phyloP scores from a whole-genome alignment of 805 yeast species.

The Lachancea thermotolerans region DNA sequence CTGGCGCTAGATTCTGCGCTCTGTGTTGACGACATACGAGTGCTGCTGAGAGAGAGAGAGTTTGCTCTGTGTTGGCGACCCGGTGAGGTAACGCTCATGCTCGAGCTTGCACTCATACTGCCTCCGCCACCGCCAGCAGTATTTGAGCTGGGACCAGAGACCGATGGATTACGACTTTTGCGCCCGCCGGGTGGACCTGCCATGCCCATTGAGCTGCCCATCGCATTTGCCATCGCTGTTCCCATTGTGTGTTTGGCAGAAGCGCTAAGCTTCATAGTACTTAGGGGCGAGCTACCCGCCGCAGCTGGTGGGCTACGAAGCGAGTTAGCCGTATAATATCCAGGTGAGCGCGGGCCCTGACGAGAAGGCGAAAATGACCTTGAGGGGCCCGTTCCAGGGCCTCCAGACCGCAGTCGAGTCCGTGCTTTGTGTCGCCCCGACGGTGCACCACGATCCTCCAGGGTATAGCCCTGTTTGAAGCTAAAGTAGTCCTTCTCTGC shows the following conservation, averaged over 20 bases:
- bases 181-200: constrained; percentile 15
- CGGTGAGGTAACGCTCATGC: constrained; percentile 1
- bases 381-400: constrained; percentile 4
- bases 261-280: constrained; percentile 5
- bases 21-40: constrained; percentile 3
- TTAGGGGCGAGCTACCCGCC: constrained; percentile 5
- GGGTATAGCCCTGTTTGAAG: constrained; percentile 7
- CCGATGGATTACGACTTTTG: constrained; percentile 18
- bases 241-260: constrained; percentile 5
- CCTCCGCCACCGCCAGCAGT: neutral
- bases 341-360: constrained; percentile 6
- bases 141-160: constrained; percentile 11
- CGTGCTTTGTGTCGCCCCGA: neutral
- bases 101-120: constrained; percentile 2
- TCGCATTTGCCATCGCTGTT: constrained; percentile 3
- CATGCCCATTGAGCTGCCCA: too few species aligned
- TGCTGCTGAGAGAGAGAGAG: constrained; percentile 6
- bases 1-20: constrained; percentile 2
- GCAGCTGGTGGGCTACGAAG: constrained; percentile 7
- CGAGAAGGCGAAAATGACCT: constrained; percentile 1
- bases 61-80: constrained; percentile 7
- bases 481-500: constrained; percentile 9
- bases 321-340: constrained; percentile 4
- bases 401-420: constrained; percentile 2
- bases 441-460: neutral